Evolutionary conservation across 2,329 filamentous ascomycete genomes (phyloP).

Genomic region (Zasmidium angulare): DNA sequence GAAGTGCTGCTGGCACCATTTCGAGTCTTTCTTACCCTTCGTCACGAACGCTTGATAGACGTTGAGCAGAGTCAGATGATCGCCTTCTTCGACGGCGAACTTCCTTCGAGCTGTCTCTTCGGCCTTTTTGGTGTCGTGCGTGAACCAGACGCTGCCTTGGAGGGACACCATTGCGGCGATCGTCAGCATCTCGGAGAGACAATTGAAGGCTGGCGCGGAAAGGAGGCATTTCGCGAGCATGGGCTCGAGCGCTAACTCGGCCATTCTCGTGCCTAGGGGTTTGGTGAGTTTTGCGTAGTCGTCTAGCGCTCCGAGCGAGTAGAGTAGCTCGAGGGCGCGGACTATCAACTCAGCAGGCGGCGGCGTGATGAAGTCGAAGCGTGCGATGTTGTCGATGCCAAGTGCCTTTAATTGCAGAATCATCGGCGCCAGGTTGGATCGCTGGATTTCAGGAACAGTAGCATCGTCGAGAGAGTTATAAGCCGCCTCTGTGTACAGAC

Average conservation of each 20-base stretch:
- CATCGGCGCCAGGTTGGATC: slow-evolving; percentile 84
- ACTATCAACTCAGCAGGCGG: slow-evolving; percentile 83
- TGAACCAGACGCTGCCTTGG: slow-evolving; percentile 79
- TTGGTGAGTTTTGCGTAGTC: slow-evolving; percentile 86
- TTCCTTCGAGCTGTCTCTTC: slow-evolving; percentile 73
- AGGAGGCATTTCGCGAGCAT: slow-evolving; percentile 93
- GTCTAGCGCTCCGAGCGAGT: slow-evolving; percentile 81
- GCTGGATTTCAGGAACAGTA: slow-evolving; percentile 86
- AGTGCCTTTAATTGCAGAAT: slow-evolving; percentile 91
- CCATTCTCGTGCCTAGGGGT: slow-evolving; percentile 87
- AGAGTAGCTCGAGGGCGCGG: slow-evolving; percentile 84
- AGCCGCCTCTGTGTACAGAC: slow-evolving; percentile 78
- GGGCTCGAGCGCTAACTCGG: slow-evolving; percentile 86
- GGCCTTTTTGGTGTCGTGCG: slow-evolving; percentile 72
- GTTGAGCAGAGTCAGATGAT: slow-evolving; percentile 89
- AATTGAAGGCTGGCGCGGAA: slow-evolving; percentile 70
- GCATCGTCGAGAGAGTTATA: slow-evolving; percentile 67
- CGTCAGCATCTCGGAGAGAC: slow-evolving; percentile 80
- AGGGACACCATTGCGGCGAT: slow-evolving; percentile 94
- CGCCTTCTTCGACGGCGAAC: slow-evolving; percentile 90
- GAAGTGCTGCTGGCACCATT: slow-evolving; percentile 83
- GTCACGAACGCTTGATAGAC: slow-evolving; percentile 88
- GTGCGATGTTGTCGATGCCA: slow-evolving; percentile 89
- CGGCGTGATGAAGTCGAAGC: slow-evolving; percentile 84
- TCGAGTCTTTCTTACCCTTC: slow-evolving; percentile 75